Base-by-base conservation (phyloP, 2,329 filamentous ascomycete genomes). In the Remersonia thermophila region DNA sequence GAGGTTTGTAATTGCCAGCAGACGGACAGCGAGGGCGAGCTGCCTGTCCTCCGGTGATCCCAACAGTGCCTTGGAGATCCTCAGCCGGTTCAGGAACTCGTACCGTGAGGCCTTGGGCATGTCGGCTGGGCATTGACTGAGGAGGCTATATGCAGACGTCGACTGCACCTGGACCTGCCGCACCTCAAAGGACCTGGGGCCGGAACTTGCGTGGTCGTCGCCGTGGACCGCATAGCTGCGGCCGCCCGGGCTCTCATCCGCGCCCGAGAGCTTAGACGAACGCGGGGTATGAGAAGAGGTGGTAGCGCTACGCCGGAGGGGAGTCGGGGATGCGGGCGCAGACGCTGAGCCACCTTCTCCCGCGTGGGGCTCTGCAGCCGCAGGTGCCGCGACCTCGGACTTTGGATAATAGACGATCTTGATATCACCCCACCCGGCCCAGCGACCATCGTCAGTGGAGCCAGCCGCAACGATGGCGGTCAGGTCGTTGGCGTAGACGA, bases 1-100 rank as follows among this genome's bases (percentile, higher is more conserved):
- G 43, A 98, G 59, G 50, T 96, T 98, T 16, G 83, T 82, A 41
- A 96, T 79, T 11, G 89, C 86, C 29, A 98, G 67, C 27, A 96
- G 66, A 23, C 89, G 81, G 36, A 89, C 76, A 26, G 81, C 77
- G 33, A 98, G 67, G 12, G 89, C 77, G 48, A 82, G 71, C 52
- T 85, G 81, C 30, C 86, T 75, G 15, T 73, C 72, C 40, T 77
- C 68, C 10, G 67, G 55, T 1, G 81, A 78, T 1, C 67, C 70
- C 23, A 74, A 66, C 39, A 98, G 66, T 11, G 84, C 84, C 55
- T 86, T 82, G n/a, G 86, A 83, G 39, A 82, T 74, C 40, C 91
- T 79, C 15, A 95, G 61, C 37, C 84, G 80, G 47, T 89, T 80
- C 30, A 98, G 73, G 26, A 89, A 67, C 46, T 96, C 91, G 52